Conservation (phyloP, 2,329 filamentous ascomycete genomes). For the Pseudogymnoascus sp. region DNA sequence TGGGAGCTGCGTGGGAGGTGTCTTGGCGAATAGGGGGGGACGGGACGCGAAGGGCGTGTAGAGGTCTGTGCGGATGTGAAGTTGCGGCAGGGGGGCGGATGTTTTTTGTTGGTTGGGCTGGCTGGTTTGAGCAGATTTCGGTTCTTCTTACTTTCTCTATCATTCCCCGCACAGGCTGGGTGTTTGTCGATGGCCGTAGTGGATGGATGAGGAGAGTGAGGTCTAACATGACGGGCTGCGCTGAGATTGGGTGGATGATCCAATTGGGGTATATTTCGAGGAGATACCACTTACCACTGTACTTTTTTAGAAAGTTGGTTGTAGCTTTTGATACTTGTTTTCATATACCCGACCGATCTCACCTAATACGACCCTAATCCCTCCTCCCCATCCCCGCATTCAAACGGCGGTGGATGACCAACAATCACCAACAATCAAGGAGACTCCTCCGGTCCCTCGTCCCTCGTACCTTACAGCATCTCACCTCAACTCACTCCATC, state of each 20-base stretch:
- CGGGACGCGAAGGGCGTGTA: not conserved
- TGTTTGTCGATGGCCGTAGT: not conserved
- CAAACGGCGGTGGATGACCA: not conserved
- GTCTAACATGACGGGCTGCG: not conserved
- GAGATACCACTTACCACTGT: not conserved
- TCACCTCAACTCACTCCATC: not conserved
- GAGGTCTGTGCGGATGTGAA: not conserved
- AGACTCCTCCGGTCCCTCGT: not conserved
- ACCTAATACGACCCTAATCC: not conserved
- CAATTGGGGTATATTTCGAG: not conserved
- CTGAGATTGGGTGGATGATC: not conserved
- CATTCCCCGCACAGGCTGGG: not conserved
- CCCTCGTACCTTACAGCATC: slow-evolving; percentile 1
- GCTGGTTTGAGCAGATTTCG: not conserved
- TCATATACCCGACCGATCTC: not conserved
- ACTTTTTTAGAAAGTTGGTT: not conserved
- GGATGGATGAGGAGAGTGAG: not conserved
- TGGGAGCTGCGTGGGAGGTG: not conserved
- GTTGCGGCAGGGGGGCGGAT: not conserved
- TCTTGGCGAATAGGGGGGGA: not conserved
- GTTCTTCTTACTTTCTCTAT: not conserved
- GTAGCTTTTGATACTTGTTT: not conserved
- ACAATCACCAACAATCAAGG: not conserved
- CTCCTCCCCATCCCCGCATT: not conserved
- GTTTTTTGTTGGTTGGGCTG: not conserved